Conservation (phyloP, 306 rosid species). For the Lathyrus aphaca region DNA sequence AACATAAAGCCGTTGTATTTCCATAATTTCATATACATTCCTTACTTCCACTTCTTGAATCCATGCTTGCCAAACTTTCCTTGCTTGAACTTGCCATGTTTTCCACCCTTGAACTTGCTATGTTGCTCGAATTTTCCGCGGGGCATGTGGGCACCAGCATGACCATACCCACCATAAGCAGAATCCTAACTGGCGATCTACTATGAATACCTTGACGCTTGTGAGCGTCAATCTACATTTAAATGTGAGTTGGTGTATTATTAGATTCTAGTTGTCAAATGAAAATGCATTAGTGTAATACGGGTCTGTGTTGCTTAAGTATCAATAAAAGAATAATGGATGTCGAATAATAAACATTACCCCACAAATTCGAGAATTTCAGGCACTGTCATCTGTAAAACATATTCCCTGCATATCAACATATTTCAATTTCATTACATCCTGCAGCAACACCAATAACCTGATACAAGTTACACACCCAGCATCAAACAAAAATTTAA, state of each 20-base stretch:
- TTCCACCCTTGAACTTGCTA: constrained; percentile 39
- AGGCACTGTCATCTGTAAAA: constrained; percentile 83
- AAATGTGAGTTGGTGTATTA: too few relatives aligned
- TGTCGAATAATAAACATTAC: constrained; percentile 87
- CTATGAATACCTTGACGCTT: too few relatives aligned
- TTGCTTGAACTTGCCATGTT: constrained; percentile 47
- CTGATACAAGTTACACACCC: too few relatives aligned
- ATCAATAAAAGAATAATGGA: too few relatives aligned
- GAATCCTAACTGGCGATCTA: too few relatives aligned
- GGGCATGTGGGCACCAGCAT: constrained; percentile 17
- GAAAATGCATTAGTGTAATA: too few relatives aligned
- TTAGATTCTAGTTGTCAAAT: too few relatives aligned
- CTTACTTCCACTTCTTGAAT: constrained; percentile 57
- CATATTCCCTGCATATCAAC: constrained; percentile 78
- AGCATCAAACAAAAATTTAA: too few relatives aligned
- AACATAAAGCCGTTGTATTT: constrained; percentile 26
- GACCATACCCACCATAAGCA: constrained; percentile 20
- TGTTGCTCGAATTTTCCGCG: constrained; percentile 46
- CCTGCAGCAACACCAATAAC: too few relatives aligned
- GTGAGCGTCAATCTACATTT: too few relatives aligned
- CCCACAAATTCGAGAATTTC: constrained; percentile 90
- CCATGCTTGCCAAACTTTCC: constrained; percentile 54
- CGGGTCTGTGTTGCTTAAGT: too few relatives aligned
- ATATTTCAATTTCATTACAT: too few relatives aligned
- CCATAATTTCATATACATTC: constrained; percentile 15